These are phyloP conservation scores for Rhinocladiella similis DNA, from an alignment of 2,329 filamentous ascomycete species.

Conservation along the genomic window DNA sequence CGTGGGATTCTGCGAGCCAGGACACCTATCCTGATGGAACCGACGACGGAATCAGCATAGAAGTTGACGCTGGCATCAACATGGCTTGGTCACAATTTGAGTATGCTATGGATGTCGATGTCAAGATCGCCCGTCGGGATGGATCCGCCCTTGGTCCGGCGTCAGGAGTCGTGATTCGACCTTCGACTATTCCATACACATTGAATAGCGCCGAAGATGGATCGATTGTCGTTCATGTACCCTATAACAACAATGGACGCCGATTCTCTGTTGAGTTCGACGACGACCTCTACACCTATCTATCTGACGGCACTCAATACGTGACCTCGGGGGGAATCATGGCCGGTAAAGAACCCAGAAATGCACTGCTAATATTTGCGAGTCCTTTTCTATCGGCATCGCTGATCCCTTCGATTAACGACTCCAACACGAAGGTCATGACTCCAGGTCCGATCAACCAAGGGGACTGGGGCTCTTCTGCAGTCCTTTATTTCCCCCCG, in stretches of 20 bases:
- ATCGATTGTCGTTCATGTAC: background rate
- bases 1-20: background rate
- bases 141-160: background rate
- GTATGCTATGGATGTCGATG: background rate
- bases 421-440: background rate
- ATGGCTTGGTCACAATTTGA: background rate
- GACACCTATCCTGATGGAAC: background rate
- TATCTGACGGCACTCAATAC: background rate
- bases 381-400: background rate
- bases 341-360: background rate
- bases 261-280: background rate
- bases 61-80: background rate
- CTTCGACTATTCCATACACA: background rate
- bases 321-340: background rate
- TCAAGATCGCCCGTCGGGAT: background rate
- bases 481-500: background rate
- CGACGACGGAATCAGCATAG: background rate
- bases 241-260: background rate
- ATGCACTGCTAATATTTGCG: background rate
- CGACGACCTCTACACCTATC: background rate
- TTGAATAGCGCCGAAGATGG: background rate
- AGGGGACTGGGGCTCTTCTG: background rate
- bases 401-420: background rate
- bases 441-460: background rate
- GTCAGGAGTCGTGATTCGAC: background rate